phyloP scores from a whole-genome alignment of 2,329 filamentous ascomycete genomes.

The Dactylellina drechsleri region DNA sequence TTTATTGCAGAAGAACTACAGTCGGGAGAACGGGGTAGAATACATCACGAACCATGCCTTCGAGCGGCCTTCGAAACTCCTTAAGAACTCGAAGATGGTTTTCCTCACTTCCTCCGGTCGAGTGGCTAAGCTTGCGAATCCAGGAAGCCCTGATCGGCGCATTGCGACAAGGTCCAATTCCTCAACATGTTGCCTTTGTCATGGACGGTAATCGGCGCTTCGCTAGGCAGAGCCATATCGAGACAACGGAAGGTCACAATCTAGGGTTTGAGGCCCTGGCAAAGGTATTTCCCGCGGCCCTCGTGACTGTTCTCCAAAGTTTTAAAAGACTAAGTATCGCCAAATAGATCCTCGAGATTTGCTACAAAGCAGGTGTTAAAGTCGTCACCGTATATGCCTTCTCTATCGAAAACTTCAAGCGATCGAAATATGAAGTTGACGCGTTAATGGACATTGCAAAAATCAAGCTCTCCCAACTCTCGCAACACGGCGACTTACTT shows the following conservation, averaged over 20 bases:
- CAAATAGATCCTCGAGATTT: slow-evolving; percentile 83
- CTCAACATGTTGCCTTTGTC: slow-evolving; percentile 96
- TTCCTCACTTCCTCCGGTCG: slow-evolving; percentile 85
- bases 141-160: slow-evolving; percentile 88
- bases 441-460: slow-evolving; percentile 98
- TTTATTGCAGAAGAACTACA: too few relatives aligned
- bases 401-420: slow-evolving; percentile 98
- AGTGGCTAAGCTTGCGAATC: slow-evolving; percentile 83
- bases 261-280: slow-evolving; percentile 94
- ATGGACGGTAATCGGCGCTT: slow-evolving; percentile 99
- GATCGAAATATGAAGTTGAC: slow-evolving; percentile 94
- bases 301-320: neutral
- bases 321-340: neutral
- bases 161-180: slow-evolving; percentile 87
- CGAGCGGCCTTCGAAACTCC: slow-evolving; percentile 53
- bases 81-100: slow-evolving; percentile 71
- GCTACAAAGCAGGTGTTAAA: slow-evolving; percentile 96
- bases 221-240: slow-evolving; percentile 87
- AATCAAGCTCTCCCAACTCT: slow-evolving; percentile 88
- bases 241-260: slow-evolving; percentile 95
- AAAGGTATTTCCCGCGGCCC: slow-evolving; percentile 67
- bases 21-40: neutral
- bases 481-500: slow-evolving; percentile 90
- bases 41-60: slow-evolving; percentile 22
- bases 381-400: slow-evolving; percentile 98